A percentile compares a stretch with the other conserved stretches of the same genome.
These are phyloP conservation scores for Lactarius quietus DNA, from an alignment of 768 basidiomycete species.

Conservation along the genomic window DNA sequence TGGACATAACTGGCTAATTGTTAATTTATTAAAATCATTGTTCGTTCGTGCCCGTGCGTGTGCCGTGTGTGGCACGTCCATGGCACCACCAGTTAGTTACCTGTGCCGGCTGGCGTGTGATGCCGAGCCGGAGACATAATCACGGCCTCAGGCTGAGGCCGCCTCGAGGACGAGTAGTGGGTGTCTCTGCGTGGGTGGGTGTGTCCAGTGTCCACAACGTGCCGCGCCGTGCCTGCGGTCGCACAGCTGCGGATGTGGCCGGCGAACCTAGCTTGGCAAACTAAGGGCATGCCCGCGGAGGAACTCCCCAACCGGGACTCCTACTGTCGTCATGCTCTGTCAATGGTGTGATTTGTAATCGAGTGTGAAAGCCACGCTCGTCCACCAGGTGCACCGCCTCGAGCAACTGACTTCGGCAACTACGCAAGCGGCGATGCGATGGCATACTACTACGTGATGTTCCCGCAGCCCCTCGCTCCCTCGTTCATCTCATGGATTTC, in stretches of 20 bases:
- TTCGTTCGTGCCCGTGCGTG: not conserved
- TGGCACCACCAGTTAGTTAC: too few species aligned
- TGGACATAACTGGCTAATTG: too few species aligned
- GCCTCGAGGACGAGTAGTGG: not conserved
- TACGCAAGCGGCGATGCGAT: not conserved
- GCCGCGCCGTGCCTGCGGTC: not conserved
- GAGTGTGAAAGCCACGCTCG: not conserved
- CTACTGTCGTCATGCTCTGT: not conserved
- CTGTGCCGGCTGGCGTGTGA: not conserved
- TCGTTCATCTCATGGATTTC: not conserved
- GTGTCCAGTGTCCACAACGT: not conserved
- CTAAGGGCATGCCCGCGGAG: not conserved
- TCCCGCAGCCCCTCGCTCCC: not conserved
- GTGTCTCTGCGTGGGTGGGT: too few species aligned
- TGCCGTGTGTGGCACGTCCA: not conserved
- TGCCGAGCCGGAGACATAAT: not conserved
- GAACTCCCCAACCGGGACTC: not conserved
- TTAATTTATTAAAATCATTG: not conserved
- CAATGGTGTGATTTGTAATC: slow-evolving; percentile 4
- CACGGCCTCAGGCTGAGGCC: too few species aligned
- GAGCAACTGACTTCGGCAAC: not conserved
- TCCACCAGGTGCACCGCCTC: not conserved
- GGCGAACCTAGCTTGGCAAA: not conserved
- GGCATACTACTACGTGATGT: not conserved
- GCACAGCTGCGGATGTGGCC: not conserved